These are phyloP conservation scores for Candida tropicalis DNA, from an alignment of 1,139 yeast genomes.

Conservation along the genomic window DNA sequence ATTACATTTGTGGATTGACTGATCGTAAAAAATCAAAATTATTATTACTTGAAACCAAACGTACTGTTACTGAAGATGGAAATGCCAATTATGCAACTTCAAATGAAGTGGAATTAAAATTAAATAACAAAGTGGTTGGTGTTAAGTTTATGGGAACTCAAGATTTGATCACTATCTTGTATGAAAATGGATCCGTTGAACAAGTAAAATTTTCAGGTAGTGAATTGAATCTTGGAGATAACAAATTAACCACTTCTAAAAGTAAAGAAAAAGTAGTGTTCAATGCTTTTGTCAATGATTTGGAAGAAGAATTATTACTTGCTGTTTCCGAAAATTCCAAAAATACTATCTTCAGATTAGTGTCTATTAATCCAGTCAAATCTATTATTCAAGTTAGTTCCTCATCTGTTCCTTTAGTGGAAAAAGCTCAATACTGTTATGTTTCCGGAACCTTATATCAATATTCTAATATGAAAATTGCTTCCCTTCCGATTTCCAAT, in stretches of 20 bases:
- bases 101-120: conserved; percentile 18
- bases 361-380: conserved; percentile 24
- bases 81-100: conserved; percentile 10
- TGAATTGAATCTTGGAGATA: conserved; percentile 7
- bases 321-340: conserved; percentile 19
- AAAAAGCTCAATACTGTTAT: conserved; percentile 25
- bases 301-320: conserved; percentile 27
- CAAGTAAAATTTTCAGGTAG: conserved; percentile 25
- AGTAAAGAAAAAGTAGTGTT: conserved; percentile 19
- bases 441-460: conserved; percentile 31
- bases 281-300: conserved; percentile 25
- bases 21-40: conserved; percentile 50
- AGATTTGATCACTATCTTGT: conserved; percentile 39
- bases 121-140: conserved; percentile 30
- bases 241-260: conserved; percentile 4
- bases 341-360: conserved; percentile 23
- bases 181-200: conserved; percentile 46
- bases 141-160: conserved; percentile 36
- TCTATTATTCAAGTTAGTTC: conserved; percentile 26
- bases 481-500: conserved; percentile 23
- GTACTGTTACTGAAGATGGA: conserved; percentile 18
- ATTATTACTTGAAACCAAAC: conserved; percentile 36
- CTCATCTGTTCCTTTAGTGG: conserved; percentile 6
- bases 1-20: conserved; percentile 45
- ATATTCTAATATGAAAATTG: conserved; percentile 24